Percentiles rank a stretch among this genome's conserved stretches.
These are phyloP conservation scores for Solanum chmielewskii DNA, from an alignment of 257 asterid genomes.

Conservation along the genomic window DNA sequence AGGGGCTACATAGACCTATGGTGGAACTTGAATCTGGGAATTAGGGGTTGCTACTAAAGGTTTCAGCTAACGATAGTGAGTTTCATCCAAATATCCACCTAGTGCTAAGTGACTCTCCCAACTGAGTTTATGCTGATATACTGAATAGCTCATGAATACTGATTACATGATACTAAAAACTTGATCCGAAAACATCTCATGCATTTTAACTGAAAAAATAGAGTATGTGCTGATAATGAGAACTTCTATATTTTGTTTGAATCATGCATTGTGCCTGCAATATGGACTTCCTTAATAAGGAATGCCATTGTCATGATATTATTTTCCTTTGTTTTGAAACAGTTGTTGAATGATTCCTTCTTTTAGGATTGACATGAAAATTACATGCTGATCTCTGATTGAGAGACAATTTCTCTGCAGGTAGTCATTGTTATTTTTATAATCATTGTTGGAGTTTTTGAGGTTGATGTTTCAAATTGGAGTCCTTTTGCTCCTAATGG, in stretches of 20 bases:
- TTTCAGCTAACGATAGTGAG: not conserved
- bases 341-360: not conserved
- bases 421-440: slow-evolving; percentile 71
- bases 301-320: not conserved
- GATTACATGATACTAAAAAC: not conserved
- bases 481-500: slow-evolving; percentile 89
- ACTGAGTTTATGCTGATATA: not conserved
- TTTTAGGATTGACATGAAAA: not conserved
- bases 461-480: slow-evolving; percentile 88
- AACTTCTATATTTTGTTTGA: not conserved
- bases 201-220: not conserved
- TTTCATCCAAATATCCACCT: not conserved
- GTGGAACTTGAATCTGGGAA: not conserved
- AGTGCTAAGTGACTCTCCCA: not conserved
- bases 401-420: slow-evolving; percentile 32
- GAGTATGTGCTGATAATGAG: not conserved
- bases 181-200: not conserved
- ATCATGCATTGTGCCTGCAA: not conserved
- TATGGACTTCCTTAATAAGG: not conserved
- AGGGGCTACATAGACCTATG: not conserved
- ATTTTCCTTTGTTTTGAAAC: not conserved
- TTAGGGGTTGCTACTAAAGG: not conserved
- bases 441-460: slow-evolving; percentile 61
- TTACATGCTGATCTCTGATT: slow-evolving; percentile 8
- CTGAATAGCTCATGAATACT: not conserved